Base-by-base conservation (phyloP, 139 green algal species). In the Coccomyxa sp. region DNA sequence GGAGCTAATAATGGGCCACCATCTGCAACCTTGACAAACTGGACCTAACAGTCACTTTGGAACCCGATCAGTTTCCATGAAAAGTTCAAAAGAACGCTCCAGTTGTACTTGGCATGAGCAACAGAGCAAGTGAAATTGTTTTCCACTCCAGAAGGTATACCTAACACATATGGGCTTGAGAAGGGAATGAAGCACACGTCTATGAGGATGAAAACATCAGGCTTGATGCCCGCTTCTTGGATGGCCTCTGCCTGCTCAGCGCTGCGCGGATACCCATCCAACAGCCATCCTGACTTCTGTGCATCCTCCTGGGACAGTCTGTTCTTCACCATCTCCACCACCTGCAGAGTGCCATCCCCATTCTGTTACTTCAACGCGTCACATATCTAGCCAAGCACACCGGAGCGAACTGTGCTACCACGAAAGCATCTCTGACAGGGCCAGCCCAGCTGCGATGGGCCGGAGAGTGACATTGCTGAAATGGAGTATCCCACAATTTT, bases 201-300 rank as follows among this genome's bases (percentile, higher is more conserved):
- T 58, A 99, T 94, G 13, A 99, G 90, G 30, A 99, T 86, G 89
- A 99, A 99, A 9, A 98, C 67, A 77, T 99, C 95, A 3, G 97
- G 97, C 18, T 90, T 87, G 78, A 99, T 98, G 88, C 92, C 92
- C 58, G 94, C 92, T 82, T 94, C 90, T 84, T 97, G 91, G 77
- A 99, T 97, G 18, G 97, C 97, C 30, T 96, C 90, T 13, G 97
- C 97, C 90, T 99, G 97, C 10, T 92, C 92, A 0, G 86, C 92
- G 81, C 90, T 96, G 75, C 97, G 92, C 0, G 97, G 97, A 88
- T 99, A 99, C 66, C 97, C 97, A 83, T 99, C 97, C 84, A 99
- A 88, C 79, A 99, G 91, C 97, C 97, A 99, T 32, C 97, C 97
- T 0, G 90, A 84, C 77, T 88, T 16, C 82, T 88, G 45, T 4